Percentiles rank a stretch among this genome's conserved stretches.
Conservation (phyloP, 2,329 filamentous ascomycete genomes). For the Diaporthe longicolla region DNA sequence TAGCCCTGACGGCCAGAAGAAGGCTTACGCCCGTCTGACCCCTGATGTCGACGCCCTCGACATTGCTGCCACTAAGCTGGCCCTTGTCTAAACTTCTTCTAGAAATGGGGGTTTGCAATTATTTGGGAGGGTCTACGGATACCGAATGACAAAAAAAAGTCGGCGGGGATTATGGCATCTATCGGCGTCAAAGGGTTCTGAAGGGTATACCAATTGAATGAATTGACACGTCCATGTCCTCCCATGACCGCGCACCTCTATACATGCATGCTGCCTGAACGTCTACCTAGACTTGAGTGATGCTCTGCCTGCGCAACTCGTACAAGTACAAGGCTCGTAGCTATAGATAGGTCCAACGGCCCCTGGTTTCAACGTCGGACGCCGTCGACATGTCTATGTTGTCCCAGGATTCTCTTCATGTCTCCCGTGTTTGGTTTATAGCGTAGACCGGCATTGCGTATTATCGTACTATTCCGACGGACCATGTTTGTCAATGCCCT, state of each 20-base stretch:
- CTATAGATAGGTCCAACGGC: background rate
- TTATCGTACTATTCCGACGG: background rate
- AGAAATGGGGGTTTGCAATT: slow-evolving; percentile 50
- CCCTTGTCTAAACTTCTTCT: slow-evolving; percentile 85
- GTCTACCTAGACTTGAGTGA: background rate
- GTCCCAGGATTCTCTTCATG: background rate
- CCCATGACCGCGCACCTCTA: slow-evolving; percentile 15
- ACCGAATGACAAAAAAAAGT: slow-evolving; percentile 37
- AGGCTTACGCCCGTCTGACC: slow-evolving; percentile 97
- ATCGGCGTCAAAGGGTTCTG: slow-evolving; percentile 42
- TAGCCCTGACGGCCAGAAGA: slow-evolving; percentile 97
- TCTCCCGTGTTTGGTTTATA: background rate
- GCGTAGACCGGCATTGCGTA: background rate
- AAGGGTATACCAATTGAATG: slow-evolving; percentile 44
- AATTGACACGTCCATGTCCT: slow-evolving; percentile 43
- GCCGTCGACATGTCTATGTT: background rate
- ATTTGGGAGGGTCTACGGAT: slow-evolving; percentile 37
- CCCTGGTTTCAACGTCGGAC: background rate
- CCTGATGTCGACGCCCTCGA: slow-evolving; percentile 98
- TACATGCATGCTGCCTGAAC: slow-evolving; percentile 15
- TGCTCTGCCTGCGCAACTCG: background rate
- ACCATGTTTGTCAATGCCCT: slow-evolving; percentile 14
- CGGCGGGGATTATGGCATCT: slow-evolving; percentile 40
- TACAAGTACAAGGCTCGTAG: background rate
- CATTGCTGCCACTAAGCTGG: slow-evolving; percentile 99